Conservation (phyloP, 805 yeast species). For the Spencermartinsiella europaea region DNA sequence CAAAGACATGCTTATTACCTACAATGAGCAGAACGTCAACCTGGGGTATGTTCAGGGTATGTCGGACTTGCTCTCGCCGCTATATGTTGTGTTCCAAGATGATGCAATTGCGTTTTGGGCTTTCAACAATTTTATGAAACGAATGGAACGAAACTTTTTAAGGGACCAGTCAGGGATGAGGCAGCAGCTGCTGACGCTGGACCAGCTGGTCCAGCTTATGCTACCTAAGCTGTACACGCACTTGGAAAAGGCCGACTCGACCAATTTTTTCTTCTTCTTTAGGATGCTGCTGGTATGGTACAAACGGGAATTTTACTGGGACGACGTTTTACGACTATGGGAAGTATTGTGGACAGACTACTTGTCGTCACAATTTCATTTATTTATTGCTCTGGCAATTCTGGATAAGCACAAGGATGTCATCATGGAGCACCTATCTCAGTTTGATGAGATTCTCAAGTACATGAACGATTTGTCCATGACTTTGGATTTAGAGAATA, state of each 20-base stretch:
- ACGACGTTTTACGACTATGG: constrained; percentile 78
- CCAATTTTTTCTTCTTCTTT: constrained; percentile 87
- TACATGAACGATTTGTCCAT: constrained; percentile 87
- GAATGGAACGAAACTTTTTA: constrained; percentile 91
- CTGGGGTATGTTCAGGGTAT: constrained; percentile 97
- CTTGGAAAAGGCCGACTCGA: constrained; percentile 80
- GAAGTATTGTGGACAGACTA: constrained; percentile 87
- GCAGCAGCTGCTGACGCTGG: constrained; percentile 75
- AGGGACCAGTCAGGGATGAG: constrained; percentile 93
- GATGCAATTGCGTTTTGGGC: constrained; percentile 85
- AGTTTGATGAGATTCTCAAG: constrained; percentile 88
- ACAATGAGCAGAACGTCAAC: constrained; percentile 75
- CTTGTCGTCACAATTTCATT: constrained; percentile 79
- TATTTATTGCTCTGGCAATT: constrained; percentile 85
- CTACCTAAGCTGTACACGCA: constrained; percentile 79
- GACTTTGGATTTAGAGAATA: constrained; percentile 66
- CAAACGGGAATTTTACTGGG: constrained; percentile 83
- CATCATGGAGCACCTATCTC: constrained; percentile 63
- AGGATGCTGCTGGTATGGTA: constrained; percentile 94
- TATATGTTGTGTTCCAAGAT: constrained; percentile 59
- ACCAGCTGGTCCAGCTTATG: constrained; percentile 85
- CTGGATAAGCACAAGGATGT: constrained; percentile 79
- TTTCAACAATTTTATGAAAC: constrained; percentile 79
- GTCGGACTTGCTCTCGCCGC: constrained; percentile 88
- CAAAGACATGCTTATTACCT: constrained; percentile 77